Evolutionary conservation across 345 rosid species (phyloP).

Genomic region (Cardamine occulta): DNA sequence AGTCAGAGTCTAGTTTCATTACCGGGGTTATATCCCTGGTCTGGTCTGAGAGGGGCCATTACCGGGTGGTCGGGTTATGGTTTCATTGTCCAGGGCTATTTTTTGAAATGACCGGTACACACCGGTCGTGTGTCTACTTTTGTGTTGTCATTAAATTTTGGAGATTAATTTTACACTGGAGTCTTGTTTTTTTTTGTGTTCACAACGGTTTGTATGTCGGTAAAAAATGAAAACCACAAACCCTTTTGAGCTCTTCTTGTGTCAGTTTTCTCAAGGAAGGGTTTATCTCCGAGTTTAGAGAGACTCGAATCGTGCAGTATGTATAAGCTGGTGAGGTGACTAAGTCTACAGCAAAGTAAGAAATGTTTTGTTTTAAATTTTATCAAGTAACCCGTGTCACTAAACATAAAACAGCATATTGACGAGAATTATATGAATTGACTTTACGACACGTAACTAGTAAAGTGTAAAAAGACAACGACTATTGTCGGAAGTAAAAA

Average conservation of each 20-base stretch:
- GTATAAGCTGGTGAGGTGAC: background rate
- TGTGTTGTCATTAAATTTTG: conserved; percentile 23
- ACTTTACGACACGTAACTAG: background rate
- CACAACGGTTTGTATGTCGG: conserved; percentile 29
- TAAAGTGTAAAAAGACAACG: background rate
- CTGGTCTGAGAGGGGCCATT: conserved; percentile 11
- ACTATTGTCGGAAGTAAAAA: background rate
- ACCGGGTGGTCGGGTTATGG: conserved; percentile 22
- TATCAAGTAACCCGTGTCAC: background rate
- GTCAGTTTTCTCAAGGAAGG: background rate
- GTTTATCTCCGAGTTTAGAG: background rate
- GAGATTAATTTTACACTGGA: background rate
- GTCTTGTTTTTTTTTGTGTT: conserved; percentile 20
- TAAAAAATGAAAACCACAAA: conserved; percentile 21
- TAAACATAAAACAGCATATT: background rate
- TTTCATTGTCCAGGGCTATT: conserved; percentile 25
- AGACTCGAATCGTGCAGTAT: background rate
- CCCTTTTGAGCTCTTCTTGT: background rate
- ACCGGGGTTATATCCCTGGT: background rate
- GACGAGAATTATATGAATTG: background rate
- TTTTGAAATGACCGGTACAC: background rate
- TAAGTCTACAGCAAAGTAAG: background rate
- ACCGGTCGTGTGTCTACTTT: conserved; percentile 16
- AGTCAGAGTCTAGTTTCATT: conserved; percentile 32
- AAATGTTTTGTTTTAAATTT: background rate